A percentile compares a stretch with the other conserved stretches of the same genome.
phyloP scores from a whole-genome alignment of 345 rosid species.

The Populus davidiana region DNA sequence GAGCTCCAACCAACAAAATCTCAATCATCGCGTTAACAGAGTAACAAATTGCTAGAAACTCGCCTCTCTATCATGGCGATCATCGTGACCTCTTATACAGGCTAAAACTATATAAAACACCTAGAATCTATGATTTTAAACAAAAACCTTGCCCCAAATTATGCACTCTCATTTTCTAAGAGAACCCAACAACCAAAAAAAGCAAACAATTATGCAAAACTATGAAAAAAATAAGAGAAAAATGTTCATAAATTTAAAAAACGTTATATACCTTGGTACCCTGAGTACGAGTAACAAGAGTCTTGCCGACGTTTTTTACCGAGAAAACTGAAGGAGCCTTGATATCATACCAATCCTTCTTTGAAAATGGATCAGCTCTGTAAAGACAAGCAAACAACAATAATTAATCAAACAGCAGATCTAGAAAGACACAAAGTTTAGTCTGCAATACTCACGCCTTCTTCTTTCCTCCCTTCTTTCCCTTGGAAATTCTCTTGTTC shows the following conservation, averaged over 20 bases:
- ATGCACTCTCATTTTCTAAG: background rate
- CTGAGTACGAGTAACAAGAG: conserved; percentile 91
- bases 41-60: background rate
- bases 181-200: background rate
- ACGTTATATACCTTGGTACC: conserved; percentile 71
- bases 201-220: background rate
- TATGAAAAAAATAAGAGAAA: background rate
- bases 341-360: conserved; percentile 98
- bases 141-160: background rate
- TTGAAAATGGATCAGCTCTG: conserved; percentile 86
- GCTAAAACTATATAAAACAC: background rate
- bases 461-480: conserved; percentile 97
- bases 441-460: conserved; percentile 55
- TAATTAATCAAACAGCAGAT: background rate
- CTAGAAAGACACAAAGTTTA: background rate
- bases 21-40: background rate
- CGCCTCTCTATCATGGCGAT: background rate
- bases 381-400: background rate
- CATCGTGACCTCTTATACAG: background rate
- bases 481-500: conserved; percentile 97
- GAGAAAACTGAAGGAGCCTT: conserved; percentile 84
- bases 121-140: background rate
- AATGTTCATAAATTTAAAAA: background rate
- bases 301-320: conserved; percentile 72
- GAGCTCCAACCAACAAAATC: background rate